Evolutionary conservation across 2,329 filamentous ascomycete genomes (phyloP).

Genomic region (Colletotrichum sp.): DNA sequence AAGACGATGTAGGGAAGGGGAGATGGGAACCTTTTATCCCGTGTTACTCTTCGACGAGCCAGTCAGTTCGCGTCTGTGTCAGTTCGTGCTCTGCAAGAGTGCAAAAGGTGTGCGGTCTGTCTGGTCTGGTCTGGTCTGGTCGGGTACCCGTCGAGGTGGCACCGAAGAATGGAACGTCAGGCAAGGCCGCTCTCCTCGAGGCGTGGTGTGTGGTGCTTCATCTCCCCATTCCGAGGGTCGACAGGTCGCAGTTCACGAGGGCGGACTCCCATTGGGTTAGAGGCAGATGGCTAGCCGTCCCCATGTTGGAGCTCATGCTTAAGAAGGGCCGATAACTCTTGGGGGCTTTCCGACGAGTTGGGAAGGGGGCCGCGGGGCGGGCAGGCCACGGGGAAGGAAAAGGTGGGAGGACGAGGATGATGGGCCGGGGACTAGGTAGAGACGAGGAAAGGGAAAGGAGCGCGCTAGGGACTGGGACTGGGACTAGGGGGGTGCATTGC

Average conservation of each 20-base stretch:
- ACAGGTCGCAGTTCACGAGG: constrained; percentile 5
- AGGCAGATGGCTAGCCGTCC: constrained; percentile 15
- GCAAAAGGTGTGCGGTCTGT: too few relatives aligned
- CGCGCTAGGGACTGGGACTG: background rate
- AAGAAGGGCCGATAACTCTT: constrained; percentile 22
- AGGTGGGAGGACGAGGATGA: background rate
- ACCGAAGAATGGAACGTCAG: constrained; percentile 3
- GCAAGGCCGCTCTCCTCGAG: background rate
- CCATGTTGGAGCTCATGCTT: constrained; percentile 18
- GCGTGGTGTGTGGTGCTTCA: constrained; percentile 12
- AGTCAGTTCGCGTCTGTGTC: constrained; percentile 15
- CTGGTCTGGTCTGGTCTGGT: background rate
- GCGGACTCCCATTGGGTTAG: constrained; percentile 12
- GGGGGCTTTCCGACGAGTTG: constrained; percentile 16
- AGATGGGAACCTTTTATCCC: constrained; percentile 18
- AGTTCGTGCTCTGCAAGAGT: background rate
- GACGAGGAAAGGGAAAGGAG: background rate
- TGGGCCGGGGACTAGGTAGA: background rate
- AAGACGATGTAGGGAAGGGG: background rate
- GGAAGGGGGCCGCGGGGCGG: constrained; percentile 19
- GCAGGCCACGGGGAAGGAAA: constrained; percentile 7
- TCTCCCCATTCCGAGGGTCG: constrained; percentile 12
- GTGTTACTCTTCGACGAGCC: background rate
- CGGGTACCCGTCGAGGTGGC: background rate
- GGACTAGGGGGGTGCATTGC: background rate